Evolutionary conservation across 306 rosid genomes (phyloP), one percentile per base, ranked within the genome.

Genomic region (Cucumis hystrix): DNA sequence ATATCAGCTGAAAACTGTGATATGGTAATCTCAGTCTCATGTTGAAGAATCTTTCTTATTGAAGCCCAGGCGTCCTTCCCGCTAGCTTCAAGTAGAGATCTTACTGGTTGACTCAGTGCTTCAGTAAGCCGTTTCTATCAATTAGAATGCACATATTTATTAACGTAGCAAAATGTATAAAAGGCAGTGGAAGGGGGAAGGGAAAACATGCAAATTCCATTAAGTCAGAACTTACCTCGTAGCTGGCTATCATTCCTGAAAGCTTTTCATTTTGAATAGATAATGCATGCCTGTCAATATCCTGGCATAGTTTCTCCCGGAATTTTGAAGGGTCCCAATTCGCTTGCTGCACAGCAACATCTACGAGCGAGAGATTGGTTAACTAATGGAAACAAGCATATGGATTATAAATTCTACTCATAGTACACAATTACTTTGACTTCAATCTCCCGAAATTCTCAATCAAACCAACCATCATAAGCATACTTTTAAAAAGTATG

Each of bases 11-110:
- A 82, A 82, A 94, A 78, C 78, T 84, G 86, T 18, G 87, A 78
- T 64, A 87, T 80, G 64, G 82, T 89, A 63, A 65, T 80, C 82
- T 87, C 87, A 71, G 92, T 87, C 84, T 90, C 97, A 57, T 69
- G 90, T 77, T 79, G 85, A 80, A 94, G 84, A 79, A 94, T 86
- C 72, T 89, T 88, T 66, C 97, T 87, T 77, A 94, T 86, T 74
- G 87, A 87, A 56, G 85, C 71, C 98, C 98, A 94, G 39, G 91
- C 86, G 61, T 92, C 93, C 11, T 83, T 88, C 74, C 84, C 87
- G 82, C 90, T 92, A 10, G 87, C 87, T 79, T 90, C 96, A 58
- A 94, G 87, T 67, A 92, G 79, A 59, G 95, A 82, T 82, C 85
- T 92, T 55, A 90, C 87, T 30, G 98, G 97, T 78, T 83, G 85